Percentiles rank a stretch among this genome's conserved stretches.
Conservation (phyloP, 78 protist species). For the Guillardia theta region DNA sequence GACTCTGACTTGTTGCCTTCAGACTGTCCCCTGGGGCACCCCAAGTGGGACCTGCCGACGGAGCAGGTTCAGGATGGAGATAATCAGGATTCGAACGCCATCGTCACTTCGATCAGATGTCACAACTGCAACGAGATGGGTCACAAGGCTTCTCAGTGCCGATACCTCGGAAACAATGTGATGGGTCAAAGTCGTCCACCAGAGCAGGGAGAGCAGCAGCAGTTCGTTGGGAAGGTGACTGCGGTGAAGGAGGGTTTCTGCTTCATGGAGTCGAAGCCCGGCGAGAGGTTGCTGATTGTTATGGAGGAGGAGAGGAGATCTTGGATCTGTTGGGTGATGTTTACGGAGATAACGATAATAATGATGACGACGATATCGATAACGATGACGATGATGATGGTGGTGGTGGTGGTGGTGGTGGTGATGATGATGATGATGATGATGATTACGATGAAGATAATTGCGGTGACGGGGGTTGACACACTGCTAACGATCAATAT, state of each 20-base stretch:
- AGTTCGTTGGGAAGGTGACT: background rate
- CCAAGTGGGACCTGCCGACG: slow-evolving; percentile 30
- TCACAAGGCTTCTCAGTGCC: slow-evolving; percentile 34
- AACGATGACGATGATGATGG: no score
- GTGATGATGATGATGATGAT: no score
- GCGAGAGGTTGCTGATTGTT: background rate
- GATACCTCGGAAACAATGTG: no score
- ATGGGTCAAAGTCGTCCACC: background rate
- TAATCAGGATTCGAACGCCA: background rate
- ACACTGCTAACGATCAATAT: no score
- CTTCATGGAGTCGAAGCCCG: slow-evolving; percentile 22
- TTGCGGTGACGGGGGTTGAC: no score
- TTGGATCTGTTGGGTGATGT: no score
- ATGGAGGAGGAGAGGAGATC: no score
- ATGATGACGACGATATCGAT: no score
- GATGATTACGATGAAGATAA: no score
- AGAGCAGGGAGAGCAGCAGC: background rate
- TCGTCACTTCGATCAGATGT: background rate
- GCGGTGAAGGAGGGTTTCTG: slow-evolving; percentile 18
- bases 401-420: no score
- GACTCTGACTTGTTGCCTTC: background rate
- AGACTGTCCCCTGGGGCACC: slow-evolving; percentile 10
- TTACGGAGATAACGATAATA: no score
- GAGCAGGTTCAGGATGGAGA: background rate
- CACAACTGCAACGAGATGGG: slow-evolving; percentile 27